phyloP scores from a whole-genome alignment of 768 basidiomycete species.

The Pleurotus tuoliensis region DNA sequence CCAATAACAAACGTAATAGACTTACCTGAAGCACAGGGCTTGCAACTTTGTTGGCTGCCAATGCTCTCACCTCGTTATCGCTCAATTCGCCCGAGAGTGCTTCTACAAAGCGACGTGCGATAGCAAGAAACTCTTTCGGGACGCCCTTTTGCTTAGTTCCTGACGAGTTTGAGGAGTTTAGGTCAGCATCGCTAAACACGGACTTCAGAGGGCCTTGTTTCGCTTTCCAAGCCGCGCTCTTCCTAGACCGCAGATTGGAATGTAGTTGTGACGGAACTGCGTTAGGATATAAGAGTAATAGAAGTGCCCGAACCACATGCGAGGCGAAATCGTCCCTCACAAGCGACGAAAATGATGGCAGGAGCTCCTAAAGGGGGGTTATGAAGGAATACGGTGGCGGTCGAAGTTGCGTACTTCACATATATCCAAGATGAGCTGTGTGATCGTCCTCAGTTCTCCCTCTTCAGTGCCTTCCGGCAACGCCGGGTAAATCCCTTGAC shows the following conservation, averaged over 20 bases:
- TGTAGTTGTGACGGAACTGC: conserved; percentile 26
- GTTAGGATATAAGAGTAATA: conserved; percentile 70
- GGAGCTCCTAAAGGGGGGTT: conserved; percentile 54
- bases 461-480: conserved; percentile 41
- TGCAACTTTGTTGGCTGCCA: conserved; percentile 74
- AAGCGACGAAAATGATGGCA: conserved; percentile 57
- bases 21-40: conserved; percentile 72
- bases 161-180: conserved; percentile 21
- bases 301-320: conserved; percentile 79
- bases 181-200: conserved; percentile 52
- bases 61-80: conserved; percentile 71
- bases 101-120: conserved; percentile 45
- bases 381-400: conserved; percentile 3
- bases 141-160: conserved; percentile 18
- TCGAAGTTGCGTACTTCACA: conserved; percentile 48
- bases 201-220: conserved; percentile 80
- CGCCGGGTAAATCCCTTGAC: conserved; percentile 48
- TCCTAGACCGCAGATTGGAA: conserved; percentile 71
- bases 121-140: conserved; percentile 47
- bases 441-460: conserved; percentile 68
- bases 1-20: conserved; percentile 4
- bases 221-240: conserved; percentile 78
- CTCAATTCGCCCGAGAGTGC: conserved; percentile 48
- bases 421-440: conserved; percentile 57
- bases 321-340: conserved; percentile 88